Conservation (phyloP, 2,329 filamentous ascomycete species). For the Ambrosiella beaveri region DNA sequence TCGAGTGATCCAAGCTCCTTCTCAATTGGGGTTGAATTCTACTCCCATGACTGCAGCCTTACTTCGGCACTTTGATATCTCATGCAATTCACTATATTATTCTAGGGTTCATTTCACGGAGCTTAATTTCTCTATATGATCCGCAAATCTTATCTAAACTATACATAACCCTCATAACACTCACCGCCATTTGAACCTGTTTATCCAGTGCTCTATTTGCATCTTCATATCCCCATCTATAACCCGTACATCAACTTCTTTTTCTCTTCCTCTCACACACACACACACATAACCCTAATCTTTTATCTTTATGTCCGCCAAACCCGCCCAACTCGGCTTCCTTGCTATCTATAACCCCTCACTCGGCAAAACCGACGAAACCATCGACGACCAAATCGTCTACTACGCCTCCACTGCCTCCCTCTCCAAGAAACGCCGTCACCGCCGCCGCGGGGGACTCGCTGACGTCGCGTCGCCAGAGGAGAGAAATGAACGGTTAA, state of each 20-base stretch:
- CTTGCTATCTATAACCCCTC: conserved; percentile 90
- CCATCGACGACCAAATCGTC: conserved; percentile 65
- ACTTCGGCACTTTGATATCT: too few species aligned
- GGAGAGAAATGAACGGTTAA: conserved; percentile 67
- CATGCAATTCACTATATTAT: too few species aligned
- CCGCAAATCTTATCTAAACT: too few species aligned
- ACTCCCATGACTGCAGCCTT: too few species aligned
- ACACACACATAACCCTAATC: conserved; percentile 4
- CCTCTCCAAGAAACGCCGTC: conserved; percentile 23
- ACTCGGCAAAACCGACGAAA: conserved; percentile 42
- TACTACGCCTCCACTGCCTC: conserved; percentile 62
- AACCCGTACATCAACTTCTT: background rate
- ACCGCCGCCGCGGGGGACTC: conserved; percentile 17
- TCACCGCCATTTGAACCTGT: too few species aligned
- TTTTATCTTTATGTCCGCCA: conserved; percentile 37
- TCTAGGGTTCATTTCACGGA: too few species aligned
- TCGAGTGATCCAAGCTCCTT: too few species aligned
- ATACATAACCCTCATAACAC: too few species aligned
- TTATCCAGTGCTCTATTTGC: too few species aligned
- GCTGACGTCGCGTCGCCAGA: conserved; percentile 31
- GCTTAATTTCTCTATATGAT: too few species aligned
- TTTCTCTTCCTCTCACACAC: conserved; percentile 3
- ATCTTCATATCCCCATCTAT: too few species aligned
- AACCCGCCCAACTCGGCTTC: conserved; percentile 44
- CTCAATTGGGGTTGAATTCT: too few species aligned